Base-by-base conservation (phyloP, 176 grass and related monocot species). In the Lolium rigidum region DNA sequence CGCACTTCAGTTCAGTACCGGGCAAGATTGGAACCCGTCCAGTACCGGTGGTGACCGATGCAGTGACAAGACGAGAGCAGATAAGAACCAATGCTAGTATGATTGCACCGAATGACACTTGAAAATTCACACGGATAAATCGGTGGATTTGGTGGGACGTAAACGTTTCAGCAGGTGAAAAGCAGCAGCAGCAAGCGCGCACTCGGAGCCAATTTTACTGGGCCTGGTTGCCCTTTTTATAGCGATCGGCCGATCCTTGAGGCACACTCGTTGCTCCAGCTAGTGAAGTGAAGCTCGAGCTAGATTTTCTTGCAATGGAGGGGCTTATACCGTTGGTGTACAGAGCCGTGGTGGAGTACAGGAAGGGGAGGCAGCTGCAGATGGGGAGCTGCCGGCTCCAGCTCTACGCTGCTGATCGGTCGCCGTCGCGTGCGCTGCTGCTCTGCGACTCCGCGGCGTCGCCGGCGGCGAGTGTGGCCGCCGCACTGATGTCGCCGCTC, bases 121-220 rank as follows among this genome's bases (percentile, higher is more conserved):
- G 62, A 71, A 78, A 76, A 70, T n/a, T 9, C n/a, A 17, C 10
- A 39, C n/a, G 9, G 10, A 49, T 37, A 51, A 35, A 35, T 35
- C 50, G 50, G 78, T 86, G 88, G 84, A 90, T 90, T 86, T 79
- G 88, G 84, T 86, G 80, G 79, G 84, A 90, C 46, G 79, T 86
- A 15, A 56, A 90, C 74, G 79, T 79, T 70, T 82, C 18, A 64
- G 17, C 28, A 20, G 88, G 78, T 60, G 44, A 82, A 85, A 86
- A 82, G 76, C n/a, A n/a, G n/a, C 59, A 66, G 13, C 5, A 43
- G 41, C 41, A 6, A 5, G 41, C 41, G 6, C 4, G 41, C 41
- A 43, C 31, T 43, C 41, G 41, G 41, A 6, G 54, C 25, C 57
- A 14, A 3, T 21, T 12, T 78, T 16, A 9, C 51, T 44, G n/a